phyloP scores from a whole-genome alignment of 768 basidiomycete genomes.

The Russula foetens region DNA sequence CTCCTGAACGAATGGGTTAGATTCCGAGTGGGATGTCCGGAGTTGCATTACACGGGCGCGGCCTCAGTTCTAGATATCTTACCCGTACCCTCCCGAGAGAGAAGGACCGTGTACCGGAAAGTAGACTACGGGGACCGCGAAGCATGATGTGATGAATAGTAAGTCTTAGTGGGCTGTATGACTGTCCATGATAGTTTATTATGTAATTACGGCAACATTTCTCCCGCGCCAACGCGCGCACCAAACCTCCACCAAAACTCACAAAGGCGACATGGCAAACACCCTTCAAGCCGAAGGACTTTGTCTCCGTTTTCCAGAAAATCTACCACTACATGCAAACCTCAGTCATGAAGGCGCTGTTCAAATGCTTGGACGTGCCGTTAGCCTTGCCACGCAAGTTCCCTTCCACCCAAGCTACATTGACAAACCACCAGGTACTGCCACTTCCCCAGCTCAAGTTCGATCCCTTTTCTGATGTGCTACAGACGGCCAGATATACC shows the following conservation, averaged over 20 bases:
- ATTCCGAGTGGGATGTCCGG: neutral
- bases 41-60: neutral
- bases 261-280: neutral
- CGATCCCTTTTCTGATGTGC: neutral
- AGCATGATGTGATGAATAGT: too few species aligned
- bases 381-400: slow-evolving; percentile 42
- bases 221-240: too few species aligned
- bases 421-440: slow-evolving; percentile 63
- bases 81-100: too few species aligned
- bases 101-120: slow-evolving; percentile 2
- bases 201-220: neutral
- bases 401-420: slow-evolving; percentile 71
- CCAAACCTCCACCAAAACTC: too few species aligned
- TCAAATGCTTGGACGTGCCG: slow-evolving; percentile 53
- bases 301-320: slow-evolving; percentile 66
- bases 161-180: too few species aligned
- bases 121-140: neutral
- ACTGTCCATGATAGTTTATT: too few species aligned
- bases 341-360: slow-evolving; percentile 51
- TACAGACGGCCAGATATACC: slow-evolving; percentile 55
- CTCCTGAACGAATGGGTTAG: neutral
- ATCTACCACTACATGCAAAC: slow-evolving; percentile 46
- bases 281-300: slow-evolving; percentile 44
- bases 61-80: slow-evolving; percentile 2
- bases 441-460: neutral